Evolutionary conservation across 78 protist species (phyloP), one percentile per base, ranked within the genome.

Genomic region (Mastigamoeba balamuthi): DNA sequence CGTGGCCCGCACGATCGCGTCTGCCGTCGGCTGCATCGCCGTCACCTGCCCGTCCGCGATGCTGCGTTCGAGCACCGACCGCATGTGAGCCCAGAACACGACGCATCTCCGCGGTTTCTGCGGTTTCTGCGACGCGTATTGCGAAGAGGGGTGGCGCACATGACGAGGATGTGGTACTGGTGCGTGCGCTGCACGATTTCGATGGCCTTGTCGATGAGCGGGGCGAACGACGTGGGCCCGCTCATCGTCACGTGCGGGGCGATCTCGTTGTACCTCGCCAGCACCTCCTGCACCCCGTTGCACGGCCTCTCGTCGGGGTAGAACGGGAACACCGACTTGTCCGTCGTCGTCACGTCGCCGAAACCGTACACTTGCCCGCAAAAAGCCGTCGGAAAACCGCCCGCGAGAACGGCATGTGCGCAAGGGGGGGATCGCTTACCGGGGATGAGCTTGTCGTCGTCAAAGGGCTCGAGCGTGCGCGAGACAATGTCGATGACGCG

Each of bases 191-290:
- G 63, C 1, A 75, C 80, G 36, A 85, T 79, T 33, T 74, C 69
- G 10, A 85, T 81, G 4, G 87, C 72, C 25, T 66, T 80, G 10
- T 29, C 9, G 43, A 85, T 84, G 40, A 30, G 27, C 25, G 88
- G 87, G 5, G 89, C 87, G 67, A 90, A 92, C 36, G 68, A 58
- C 35, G 96, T 90, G 53, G 96, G 96, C 1, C 93, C 96, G 41
- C 74, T 38, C 35, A 88, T 64, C 28, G 43, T 42, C n/a, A 88
- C 73, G 40, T 48, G 48, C 29, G 92, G 92, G 9, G 89, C 64
- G 38, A 88, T 83, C 35, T 83, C 89, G 30, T 42, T 74, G 78
- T 86, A 86, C 9, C 78, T 36, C 5, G 77, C 52, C 23, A 86
- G 23, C 5, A 77, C 83, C 40, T 82, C 83, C 44, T 58, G 43